A percentile compares a stretch with the other conserved stretches of the same genome.
Evolutionary conservation across 257 asterid genomes (phyloP).

Genomic region (Solanum clarkiae): DNA sequence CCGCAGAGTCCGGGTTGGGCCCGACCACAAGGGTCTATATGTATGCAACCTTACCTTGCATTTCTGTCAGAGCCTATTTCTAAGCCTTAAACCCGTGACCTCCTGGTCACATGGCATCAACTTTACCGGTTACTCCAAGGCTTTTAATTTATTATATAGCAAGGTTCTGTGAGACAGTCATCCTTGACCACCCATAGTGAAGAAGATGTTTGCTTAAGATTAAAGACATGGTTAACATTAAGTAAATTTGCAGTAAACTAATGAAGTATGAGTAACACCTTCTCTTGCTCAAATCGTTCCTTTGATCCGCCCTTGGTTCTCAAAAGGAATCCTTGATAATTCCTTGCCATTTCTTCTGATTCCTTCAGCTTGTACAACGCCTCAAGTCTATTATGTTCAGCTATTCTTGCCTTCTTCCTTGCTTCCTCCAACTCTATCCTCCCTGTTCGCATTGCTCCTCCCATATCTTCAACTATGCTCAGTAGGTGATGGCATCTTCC

Average conservation of each 20-base stretch:
- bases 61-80: no score
- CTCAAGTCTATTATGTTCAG: constrained; percentile 36
- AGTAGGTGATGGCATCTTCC: constrained; percentile 43
- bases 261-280: constrained; percentile 24
- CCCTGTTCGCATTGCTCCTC: constrained; percentile 33
- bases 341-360: constrained; percentile 36
- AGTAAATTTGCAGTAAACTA: background rate
- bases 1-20: no score
- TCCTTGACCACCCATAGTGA: background rate
- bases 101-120: no score
- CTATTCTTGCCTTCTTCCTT: constrained; percentile 27
- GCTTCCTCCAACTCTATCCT: constrained; percentile 53
- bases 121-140: no score
- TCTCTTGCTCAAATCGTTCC: constrained; percentile 11
- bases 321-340: constrained; percentile 12
- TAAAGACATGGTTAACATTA: background rate
- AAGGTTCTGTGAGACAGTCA: background rate
- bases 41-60: no score
- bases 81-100: no score
- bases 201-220: background rate
- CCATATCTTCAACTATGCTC: constrained; percentile 53
- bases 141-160: background rate
- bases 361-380: constrained; percentile 28
- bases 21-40: no score
- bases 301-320: constrained; percentile 11